Conservation (phyloP, 2,329 filamentous ascomycete species). For the Fusarium kyushuense region DNA sequence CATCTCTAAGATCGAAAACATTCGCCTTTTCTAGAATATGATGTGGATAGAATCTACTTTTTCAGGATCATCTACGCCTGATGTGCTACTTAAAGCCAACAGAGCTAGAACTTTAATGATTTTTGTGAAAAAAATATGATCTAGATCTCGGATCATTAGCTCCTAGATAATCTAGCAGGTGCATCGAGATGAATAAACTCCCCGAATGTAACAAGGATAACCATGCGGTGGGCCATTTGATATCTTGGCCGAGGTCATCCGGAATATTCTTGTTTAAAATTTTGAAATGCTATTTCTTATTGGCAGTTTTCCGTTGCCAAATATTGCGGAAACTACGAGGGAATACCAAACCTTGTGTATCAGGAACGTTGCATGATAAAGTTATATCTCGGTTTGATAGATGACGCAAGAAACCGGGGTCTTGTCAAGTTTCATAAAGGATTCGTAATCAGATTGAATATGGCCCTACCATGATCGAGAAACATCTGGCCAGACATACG, state of each 20-base stretch:
- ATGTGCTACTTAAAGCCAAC: background rate
- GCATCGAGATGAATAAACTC: background rate
- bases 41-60: background rate
- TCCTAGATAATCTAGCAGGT: background rate
- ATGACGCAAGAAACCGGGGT: background rate
- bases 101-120: background rate
- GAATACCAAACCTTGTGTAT: background rate
- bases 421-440: background rate
- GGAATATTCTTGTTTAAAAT: background rate
- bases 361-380: background rate
- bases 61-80: background rate
- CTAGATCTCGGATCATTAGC: background rate
- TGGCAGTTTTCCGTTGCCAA: background rate
- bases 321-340: background rate
- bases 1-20: slow-evolving; percentile 5
- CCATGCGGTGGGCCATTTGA: background rate
- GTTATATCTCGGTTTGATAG: background rate
- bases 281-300: background rate
- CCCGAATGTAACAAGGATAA: slow-evolving; percentile 1
- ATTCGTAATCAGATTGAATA: background rate
- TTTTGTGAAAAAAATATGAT: background rate
- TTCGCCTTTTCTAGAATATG: slow-evolving; percentile 1
- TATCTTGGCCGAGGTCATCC: background rate
- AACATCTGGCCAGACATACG: fast-evolving
- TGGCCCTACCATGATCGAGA: background rate